These are phyloP conservation scores for Citrullus amarus DNA, from an alignment of 306 rosid genomes.

Conservation along the genomic window DNA sequence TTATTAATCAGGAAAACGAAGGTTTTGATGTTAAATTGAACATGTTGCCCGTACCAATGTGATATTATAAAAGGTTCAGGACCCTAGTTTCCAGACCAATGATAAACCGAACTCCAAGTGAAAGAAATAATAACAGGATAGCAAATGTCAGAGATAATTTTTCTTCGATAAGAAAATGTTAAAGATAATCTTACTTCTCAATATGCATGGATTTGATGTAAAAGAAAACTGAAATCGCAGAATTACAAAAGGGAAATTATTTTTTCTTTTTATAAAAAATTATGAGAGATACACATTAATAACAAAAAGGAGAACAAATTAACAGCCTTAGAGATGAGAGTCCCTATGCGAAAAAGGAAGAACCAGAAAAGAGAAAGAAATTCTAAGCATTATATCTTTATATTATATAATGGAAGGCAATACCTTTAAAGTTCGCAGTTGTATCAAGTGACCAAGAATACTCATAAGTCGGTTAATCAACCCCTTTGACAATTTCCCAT, in stretches of 20 bases:
- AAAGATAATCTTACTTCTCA: not conserved
- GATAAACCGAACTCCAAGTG: not conserved
- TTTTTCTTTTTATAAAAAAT: not conserved
- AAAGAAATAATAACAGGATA: not conserved
- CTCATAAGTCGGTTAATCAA: slow-evolving; percentile 85
- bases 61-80: not conserved
- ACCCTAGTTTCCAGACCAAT: not conserved
- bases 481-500: slow-evolving; percentile 85
- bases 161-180: not conserved
- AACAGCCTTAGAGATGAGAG: not conserved
- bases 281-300: not conserved
- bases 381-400: not conserved
- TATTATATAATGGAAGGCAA: not conserved
- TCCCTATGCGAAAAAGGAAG: not conserved
- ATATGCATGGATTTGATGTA: not conserved
- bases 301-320: not conserved
- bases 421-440: slow-evolving; percentile 95
- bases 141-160: not conserved
- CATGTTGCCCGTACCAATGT: not conserved
- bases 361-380: not conserved
- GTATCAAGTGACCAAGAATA: slow-evolving; percentile 90
- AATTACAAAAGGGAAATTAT: not conserved
- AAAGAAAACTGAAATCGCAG: not conserved
- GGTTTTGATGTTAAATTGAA: not conserved
- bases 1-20: not conserved